Evolutionary conservation across 352 stramenopile species (phyloP).

Genomic region (Pythium aristosporum): DNA sequence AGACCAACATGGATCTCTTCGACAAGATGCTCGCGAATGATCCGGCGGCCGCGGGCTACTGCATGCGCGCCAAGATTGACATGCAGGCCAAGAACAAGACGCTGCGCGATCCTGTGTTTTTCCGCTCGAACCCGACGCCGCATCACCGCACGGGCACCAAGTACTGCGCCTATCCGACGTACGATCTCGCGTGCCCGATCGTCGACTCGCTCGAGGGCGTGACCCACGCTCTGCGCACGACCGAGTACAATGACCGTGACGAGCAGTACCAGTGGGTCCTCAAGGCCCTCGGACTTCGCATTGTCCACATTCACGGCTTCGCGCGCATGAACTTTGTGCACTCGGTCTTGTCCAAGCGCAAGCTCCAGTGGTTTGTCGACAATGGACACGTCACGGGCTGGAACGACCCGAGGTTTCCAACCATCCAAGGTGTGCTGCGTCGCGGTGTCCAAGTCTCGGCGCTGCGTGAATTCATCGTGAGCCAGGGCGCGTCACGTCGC

Average conservation of each 20-base stretch:
- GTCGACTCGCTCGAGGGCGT: constrained; percentile 99
- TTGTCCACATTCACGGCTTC: constrained; percentile 93
- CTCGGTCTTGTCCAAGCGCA: constrained; percentile 98
- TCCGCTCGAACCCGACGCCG: constrained; percentile 78
- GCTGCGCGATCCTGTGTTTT: constrained; percentile 87
- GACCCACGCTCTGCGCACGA: constrained; percentile 98
- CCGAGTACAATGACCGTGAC: constrained; percentile 99
- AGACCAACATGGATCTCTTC: constrained; percentile 94
- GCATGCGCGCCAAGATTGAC: constrained; percentile 93
- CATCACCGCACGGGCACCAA: constrained; percentile 93
- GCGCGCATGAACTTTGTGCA: constrained; percentile 99
- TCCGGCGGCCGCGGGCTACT: constrained; percentile 71
- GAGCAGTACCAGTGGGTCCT: constrained; percentile 97
- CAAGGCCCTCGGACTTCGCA: constrained; percentile 81
- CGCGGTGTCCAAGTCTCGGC: constrained; percentile 95
- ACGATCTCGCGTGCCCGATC: constrained; percentile 99
- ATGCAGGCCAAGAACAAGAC: constrained; percentile 92
- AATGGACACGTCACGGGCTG: constrained; percentile 95
- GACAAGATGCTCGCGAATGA: constrained; percentile 95
- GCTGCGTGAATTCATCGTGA: constrained; percentile 97
- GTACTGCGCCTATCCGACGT: constrained; percentile 99
- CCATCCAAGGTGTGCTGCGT: constrained; percentile 95
- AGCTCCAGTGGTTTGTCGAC: constrained; percentile 99
- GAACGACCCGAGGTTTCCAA: constrained; percentile 99
- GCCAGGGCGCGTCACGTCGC: constrained; percentile 94